Evolutionary conservation across 2,329 filamentous ascomycete species (phyloP), one percentile per base, ranked within the genome.

Genomic region (Aspergillus clavatus): DNA sequence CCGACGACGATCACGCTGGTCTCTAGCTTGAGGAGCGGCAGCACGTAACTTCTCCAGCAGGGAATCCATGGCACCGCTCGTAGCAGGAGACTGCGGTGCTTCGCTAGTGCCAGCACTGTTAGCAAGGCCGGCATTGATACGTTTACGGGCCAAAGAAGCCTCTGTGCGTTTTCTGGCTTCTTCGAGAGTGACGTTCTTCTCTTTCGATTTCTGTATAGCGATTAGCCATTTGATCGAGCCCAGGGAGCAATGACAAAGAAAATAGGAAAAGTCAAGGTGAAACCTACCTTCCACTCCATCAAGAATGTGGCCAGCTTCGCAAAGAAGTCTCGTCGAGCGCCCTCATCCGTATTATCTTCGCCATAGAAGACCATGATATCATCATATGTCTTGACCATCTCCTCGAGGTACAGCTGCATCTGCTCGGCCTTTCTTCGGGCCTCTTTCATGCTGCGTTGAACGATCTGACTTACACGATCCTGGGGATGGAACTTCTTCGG

Each of bases 401-500:
- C 89, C 55, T 95, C 90, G 38, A 97, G 74, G 66, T 95, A 96
- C 18, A 97, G 75, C 63, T 88, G 81, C 83, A 97, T 86, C 72
- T 97, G 93, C 68, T 96, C 91, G 2, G 93, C 89, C 74, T 97
- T 98, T 59, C 91, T 81, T 51, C 93, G 77, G 16, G 93, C 93
- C 55, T 98, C 93, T 73, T 96, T 97, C 91, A 98, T 97, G 54
- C 80, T 84, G 41, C 91, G 80, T 69, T 95, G 89, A 44, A 95
- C 90, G 26, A 97, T 79, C 69, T 94, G 87, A 51, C 85, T 86
- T 35, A 97, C 90, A 49, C 93, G 87, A 67, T 98, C 93, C 69
- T 97, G 88, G 14, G 93, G 91, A 63, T 98, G 93, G 77, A 98
- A 98, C 60, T 91, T 94, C 76, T 93, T 96, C 36, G 91, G 86